Base-by-base conservation (phyloP, 495 filamentous ascomycete species). In the Daldinia loculata region DNA sequence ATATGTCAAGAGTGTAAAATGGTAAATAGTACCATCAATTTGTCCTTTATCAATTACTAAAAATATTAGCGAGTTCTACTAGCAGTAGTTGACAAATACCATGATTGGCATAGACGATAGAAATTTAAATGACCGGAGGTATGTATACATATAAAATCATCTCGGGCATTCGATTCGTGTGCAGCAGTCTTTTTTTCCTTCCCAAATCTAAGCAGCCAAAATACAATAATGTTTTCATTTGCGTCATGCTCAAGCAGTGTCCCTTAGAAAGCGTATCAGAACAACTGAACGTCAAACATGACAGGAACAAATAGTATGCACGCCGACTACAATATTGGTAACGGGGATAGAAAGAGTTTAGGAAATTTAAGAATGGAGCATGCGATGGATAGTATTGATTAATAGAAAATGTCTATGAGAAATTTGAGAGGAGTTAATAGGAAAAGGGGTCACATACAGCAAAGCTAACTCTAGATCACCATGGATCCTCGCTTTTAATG, bases 401-500 rank as follows among this genome's bases (percentile, higher is more conserved):
- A 48, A 48, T 11, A 48, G 43, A 24, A 48, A 55, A 4, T 22
- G 51, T 2, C 19, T 15, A 6, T 39, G 38, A 14, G 55, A 27
- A 72, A 70, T 50, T 51, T 7, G 38, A 9, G 32, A 48, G 29
- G 45, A 2, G 12, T 15, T 17, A 34, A 36, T 36, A 58, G 32
- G n/a, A 56, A 43, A 63, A 48, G 45, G 36, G 26, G 19, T 19
- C 24, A 80, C 91, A 84, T 83, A 95, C 93, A 97, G 85, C 74
- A 97, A 85, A 63, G 91, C 91, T 66, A 97, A 77, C 38, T 91
- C 92, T 67, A 97, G 82, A 84, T 97, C 94, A 79, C 94, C 93
- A 74, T 95, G 91, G 79, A 97, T 95, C 84, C 92, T 94, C 24
- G 94, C 94, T 86, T 97, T 96, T 32, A 97, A 85, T 64, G 93